These are phyloP conservation scores for Colletotrichum karsti DNA, from an alignment of 2,329 filamentous ascomycete genomes.

Conservation along the genomic window DNA sequence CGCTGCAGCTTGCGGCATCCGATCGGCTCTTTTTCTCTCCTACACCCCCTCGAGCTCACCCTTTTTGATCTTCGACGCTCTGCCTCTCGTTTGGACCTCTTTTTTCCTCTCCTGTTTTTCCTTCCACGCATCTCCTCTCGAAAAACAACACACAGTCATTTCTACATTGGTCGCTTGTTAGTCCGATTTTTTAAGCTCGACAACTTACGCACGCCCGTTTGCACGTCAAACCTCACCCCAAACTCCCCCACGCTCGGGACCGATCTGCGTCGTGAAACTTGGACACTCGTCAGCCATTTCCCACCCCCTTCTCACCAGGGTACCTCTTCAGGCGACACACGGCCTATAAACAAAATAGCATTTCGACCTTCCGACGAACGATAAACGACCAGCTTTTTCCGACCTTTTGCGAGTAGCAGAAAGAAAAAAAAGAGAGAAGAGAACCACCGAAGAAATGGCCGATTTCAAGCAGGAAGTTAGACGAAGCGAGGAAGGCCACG, in stretches of 20 bases:
- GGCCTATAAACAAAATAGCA: constrained; percentile 19
- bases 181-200: constrained; percentile 21
- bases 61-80: not conserved
- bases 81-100: constrained; percentile 15
- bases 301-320: constrained; percentile 5
- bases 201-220: constrained; percentile 14
- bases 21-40: constrained; percentile 3
- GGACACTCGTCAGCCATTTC: constrained; percentile 18
- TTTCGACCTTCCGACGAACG: constrained; percentile 11
- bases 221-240: constrained; percentile 3
- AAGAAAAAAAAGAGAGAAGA: too few relatives aligned
- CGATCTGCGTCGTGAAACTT: constrained; percentile 25
- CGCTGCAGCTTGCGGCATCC: constrained; percentile 1
- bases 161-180: constrained; percentile 4
- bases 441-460: constrained; percentile 26
- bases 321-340: constrained; percentile 9
- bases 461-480: constrained; percentile 28
- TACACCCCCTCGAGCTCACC: constrained; percentile 9
- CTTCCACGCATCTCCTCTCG: constrained; percentile 5
- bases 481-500: constrained; percentile 30
- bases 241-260: constrained; percentile 18
- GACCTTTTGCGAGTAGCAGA: not conserved
- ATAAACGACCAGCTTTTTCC: not conserved
- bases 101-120: not conserved
- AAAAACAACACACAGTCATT: constrained; percentile 6